These are phyloP conservation scores for Oidiodendron maius DNA, from an alignment of 495 filamentous ascomycete species.

Conservation along the genomic window DNA sequence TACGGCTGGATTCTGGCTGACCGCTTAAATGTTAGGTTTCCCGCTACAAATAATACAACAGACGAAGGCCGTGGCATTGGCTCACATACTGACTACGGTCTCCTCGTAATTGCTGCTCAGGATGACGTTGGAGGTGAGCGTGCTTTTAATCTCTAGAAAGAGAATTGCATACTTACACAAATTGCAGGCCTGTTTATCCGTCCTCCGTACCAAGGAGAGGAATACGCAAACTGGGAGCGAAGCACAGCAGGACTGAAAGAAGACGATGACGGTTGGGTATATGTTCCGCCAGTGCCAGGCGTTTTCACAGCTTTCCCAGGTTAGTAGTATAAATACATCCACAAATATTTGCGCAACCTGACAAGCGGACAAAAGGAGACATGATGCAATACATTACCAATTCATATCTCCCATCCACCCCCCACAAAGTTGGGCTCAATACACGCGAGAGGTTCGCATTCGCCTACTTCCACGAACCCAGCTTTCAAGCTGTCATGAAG, in stretches of 20 bases:
- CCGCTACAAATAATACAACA: conserved; percentile 39
- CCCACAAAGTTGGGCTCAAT: conserved; percentile 42
- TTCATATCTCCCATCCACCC: conserved; percentile 33
- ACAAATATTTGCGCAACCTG: background rate
- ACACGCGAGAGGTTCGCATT: conserved; percentile 33
- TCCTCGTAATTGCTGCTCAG: conserved; percentile 38
- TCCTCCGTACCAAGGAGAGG: conserved; percentile 27
- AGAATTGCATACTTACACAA: too few relatives aligned
- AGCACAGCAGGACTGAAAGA: conserved; percentile 36
- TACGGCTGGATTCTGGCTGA: too few relatives aligned
- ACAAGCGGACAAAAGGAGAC: conserved; percentile 25
- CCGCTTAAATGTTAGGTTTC: too few relatives aligned
- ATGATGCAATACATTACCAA: conserved; percentile 42
- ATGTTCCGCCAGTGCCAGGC: conserved; percentile 32
- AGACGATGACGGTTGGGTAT: conserved; percentile 36
- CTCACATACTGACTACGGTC: conserved; percentile 40
- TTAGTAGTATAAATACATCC: conserved; percentile 15
- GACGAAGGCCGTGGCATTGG: conserved; percentile 39
- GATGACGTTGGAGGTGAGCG: conserved; percentile 39
- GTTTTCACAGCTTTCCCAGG: conserved; percentile 39
- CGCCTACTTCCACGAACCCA: conserved; percentile 43
- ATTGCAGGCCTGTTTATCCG: conserved; percentile 40
- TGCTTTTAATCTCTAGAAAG: too few relatives aligned
- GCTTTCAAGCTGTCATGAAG: conserved; percentile 35
- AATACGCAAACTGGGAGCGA: conserved; percentile 36